Evolutionary conservation across 2,329 filamentous ascomycete species (phyloP).

Genomic region (Penicillium nordicum): DNA sequence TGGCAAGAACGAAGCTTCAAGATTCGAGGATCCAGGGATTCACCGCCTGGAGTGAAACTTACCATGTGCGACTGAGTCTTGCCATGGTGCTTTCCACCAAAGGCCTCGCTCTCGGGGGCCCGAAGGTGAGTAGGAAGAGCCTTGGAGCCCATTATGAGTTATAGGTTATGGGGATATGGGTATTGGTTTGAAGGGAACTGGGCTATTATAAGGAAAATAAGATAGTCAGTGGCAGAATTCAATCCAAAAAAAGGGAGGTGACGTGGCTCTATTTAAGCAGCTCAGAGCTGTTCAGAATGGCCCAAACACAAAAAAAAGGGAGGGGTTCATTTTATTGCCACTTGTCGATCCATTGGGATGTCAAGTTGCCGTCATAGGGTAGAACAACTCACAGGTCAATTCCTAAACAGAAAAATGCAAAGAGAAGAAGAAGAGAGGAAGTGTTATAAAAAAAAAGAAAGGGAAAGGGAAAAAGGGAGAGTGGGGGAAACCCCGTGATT

Average conservation of each 20-base stretch:
- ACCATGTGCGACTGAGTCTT: constrained; percentile 57
- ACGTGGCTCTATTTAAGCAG: constrained; percentile 10
- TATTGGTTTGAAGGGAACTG: constrained; percentile 6
- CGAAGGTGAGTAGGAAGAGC: constrained; percentile 80
- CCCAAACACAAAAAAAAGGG: constrained; percentile 4
- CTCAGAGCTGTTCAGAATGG: background rate
- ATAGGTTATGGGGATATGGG: background rate
- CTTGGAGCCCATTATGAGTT: constrained; percentile 64
- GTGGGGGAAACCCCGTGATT: background rate
- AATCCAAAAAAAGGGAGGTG: constrained; percentile 1
- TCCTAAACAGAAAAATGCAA: background rate
- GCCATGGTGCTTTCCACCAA: constrained; percentile 50
- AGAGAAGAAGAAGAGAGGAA: background rate
- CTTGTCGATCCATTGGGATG: constrained; percentile 30
- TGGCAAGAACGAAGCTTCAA: background rate
- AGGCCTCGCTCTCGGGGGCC: constrained; percentile 45
- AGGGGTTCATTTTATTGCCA: constrained; percentile 23
- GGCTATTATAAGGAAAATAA: constrained; percentile 4
- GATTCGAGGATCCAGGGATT: background rate
- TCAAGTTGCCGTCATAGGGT: constrained; percentile 31
- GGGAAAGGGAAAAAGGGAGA: constrained; percentile 9
- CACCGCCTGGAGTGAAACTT: constrained; percentile 33
- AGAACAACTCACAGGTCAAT: background rate
- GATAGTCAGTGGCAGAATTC: background rate
- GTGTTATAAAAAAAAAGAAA: background rate